These are phyloP conservation scores for Chlamydomonas sp. DNA, from an alignment of 139 green algal species.

Conservation along the genomic window DNA sequence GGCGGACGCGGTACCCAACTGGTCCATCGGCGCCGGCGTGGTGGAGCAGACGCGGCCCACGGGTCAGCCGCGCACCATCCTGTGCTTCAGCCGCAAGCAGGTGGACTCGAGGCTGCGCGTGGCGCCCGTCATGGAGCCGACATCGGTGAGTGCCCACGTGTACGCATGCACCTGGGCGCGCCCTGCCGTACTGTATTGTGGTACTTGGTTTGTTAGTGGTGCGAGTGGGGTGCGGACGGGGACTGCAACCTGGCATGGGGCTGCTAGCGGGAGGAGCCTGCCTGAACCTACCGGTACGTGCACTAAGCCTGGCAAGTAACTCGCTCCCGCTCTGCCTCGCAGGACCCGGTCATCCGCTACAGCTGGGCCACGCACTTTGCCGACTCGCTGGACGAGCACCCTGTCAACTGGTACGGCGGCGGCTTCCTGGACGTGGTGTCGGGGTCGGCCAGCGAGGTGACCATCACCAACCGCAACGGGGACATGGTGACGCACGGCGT, in stretches of 20 bases:
- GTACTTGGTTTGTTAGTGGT: too few relatives aligned
- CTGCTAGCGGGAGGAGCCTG: too few relatives aligned
- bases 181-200: not conserved
- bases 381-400: slow-evolving; percentile 23
- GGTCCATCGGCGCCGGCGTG: not conserved
- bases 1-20: not conserved
- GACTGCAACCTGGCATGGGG: too few relatives aligned
- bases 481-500: slow-evolving; percentile 26
- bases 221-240: too few relatives aligned
- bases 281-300: not conserved
- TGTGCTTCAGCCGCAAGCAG: slow-evolving; percentile 19
- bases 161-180: not conserved
- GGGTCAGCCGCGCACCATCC: not conserved
- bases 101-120: not conserved
- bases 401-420: not conserved
- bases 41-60: not conserved
- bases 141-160: not conserved
- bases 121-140: not conserved
- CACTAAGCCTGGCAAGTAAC: not conserved
- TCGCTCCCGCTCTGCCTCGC: not conserved
- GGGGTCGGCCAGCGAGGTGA: not conserved
- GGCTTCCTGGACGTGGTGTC: not conserved
- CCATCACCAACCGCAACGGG: not conserved
- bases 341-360: not conserved
- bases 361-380: slow-evolving; percentile 19